Base-by-base conservation (phyloP, 495 filamentous ascomycete species). In the Podospora australis region DNA sequence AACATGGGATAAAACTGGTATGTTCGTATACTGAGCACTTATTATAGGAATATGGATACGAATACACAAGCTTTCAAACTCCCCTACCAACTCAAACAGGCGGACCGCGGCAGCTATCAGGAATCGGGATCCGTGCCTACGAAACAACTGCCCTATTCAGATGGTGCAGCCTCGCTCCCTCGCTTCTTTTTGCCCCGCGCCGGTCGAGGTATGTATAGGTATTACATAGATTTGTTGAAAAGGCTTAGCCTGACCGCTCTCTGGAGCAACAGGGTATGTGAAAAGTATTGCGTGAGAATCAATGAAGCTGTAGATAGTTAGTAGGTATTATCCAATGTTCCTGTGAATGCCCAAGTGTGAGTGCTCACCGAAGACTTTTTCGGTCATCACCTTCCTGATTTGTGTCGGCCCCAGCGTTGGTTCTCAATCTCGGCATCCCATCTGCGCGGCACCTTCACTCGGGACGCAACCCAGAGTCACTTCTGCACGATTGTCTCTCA, bases 301-400 rank as follows among this genome's bases (percentile, higher is more conserved):
- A n/a, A n/a, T n/a, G n/a, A n/a, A n/a, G n/a, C n/a, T n/a, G n/a
- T n/a, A n/a, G n/a, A n/a, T n/a, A n/a, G n/a, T n/a, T n/a, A n/a
- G n/a, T n/a, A n/a, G n/a, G n/a, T 8, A 36, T 36, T 36, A n/a
- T 17, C 32, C 32, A 36, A 6, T 17, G 11, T 17, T 36, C 30
- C 16, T 14, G 14, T 36, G 16, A n/a, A 23, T 40, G 4, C 19
- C 20, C 38, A 11, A 26, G 40, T 43, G 40, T 43, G 40, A 43
- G 40, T 43, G 40, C 23, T 43, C 40, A 43, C 40, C 40, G 40
- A 43, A 23, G 10, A 43, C 40, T 16, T 23, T 26, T 43, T 28
- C 14, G 40, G 22, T 13, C n/a, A 23, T 21, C 40, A 43, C 40
- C 40, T 43, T 43, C 40, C 40, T 43, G 22, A 21, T 40, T 40